These are phyloP conservation scores for Aspergillus arachidicola DNA, from an alignment of 2,329 filamentous ascomycete species.

Conservation along the genomic window DNA sequence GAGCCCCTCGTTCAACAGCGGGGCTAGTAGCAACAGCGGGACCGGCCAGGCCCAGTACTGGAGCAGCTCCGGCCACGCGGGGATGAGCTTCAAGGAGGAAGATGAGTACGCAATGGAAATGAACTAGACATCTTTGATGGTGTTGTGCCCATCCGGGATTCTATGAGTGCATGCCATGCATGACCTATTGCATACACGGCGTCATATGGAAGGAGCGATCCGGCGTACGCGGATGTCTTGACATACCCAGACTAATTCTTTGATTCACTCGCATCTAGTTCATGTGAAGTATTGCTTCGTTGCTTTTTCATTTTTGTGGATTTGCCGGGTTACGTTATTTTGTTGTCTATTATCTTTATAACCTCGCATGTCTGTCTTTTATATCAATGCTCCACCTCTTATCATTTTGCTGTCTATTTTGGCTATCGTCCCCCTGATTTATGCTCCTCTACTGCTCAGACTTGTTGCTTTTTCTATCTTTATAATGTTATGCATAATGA, in stretches of 20 bases:
- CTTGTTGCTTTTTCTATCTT: neutral
- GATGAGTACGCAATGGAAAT: slow-evolving; percentile 88
- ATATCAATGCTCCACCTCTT: neutral
- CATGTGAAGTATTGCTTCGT: slow-evolving; percentile 29
- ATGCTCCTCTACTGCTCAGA: neutral
- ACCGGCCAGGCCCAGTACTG: slow-evolving; percentile 57
- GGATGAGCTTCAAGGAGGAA: slow-evolving; percentile 85
- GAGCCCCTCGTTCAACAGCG: slow-evolving; percentile 71
- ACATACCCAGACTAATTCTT: slow-evolving; percentile 19
- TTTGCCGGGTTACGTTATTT: slow-evolving; percentile 18
- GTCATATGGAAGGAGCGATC: slow-evolving; percentile 33
- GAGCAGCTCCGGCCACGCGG: slow-evolving; percentile 55
- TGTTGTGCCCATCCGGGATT: slow-evolving; percentile 5
- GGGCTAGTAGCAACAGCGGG: slow-evolving; percentile 62
- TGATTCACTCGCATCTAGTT: slow-evolving; percentile 28
- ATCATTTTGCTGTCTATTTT: neutral
- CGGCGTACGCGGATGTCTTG: slow-evolving; percentile 41
- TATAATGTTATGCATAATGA: slow-evolving; percentile 13
- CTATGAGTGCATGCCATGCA: slow-evolving; percentile 22
- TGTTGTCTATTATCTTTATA: neutral
- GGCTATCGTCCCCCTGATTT: neutral
- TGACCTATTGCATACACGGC: slow-evolving; percentile 30
- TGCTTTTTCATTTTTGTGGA: slow-evolving; percentile 32
- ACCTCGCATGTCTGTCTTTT: neutral
- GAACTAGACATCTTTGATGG: slow-evolving; percentile 29